Evolutionary conservation across 2,329 filamentous ascomycete species (phyloP), one percentile per base, ranked within the genome.

Genomic region (Aspergillus pseudoglaucus): DNA sequence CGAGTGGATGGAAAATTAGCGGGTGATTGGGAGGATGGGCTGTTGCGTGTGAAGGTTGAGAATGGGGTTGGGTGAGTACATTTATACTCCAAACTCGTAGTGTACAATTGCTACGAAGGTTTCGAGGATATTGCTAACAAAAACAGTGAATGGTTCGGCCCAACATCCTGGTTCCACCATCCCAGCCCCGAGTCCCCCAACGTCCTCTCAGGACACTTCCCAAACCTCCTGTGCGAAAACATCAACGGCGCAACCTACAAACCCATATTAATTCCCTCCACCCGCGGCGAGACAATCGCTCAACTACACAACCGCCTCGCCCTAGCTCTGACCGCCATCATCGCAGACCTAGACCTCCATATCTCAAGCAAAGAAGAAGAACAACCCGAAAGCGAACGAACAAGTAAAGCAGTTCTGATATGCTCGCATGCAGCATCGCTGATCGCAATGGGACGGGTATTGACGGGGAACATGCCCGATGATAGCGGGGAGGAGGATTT

Each of bases 341-440:
- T 96, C 56, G 75, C 78, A 23, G 78, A 82, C 46, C 83, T 88
- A 50, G 90, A 96, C 62, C 62, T 66, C 6, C 77, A 81, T 43
- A 74, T 72, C 44, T 46, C 59, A 6, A 54, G 57, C 5, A 48
- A 62, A 3, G 68, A 70, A 39, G 77, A 86, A 43, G 7, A 7
- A 4, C n/a, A 8, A 35, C 80, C 82, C 8, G 42, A 49, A 6
- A 50, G n/a, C 75, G 79, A 35, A 74, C 76, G 30, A 82, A 80
- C 58, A 6, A 65, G 57, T 48, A 71, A 66, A 51, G 79, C 87
- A 0, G 76, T 95, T 20, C 68, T 96, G 37, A 76, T 98, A 35
- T 95, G 88, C 69, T 86, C 88, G 1, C 93, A 98, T 72, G 93
- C 93, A 1, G 93, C 93, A 3, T 82, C 85, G 9, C 80, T 97